These are phyloP conservation scores for Skeletonema costatum DNA, from an alignment of 108 stramenopile genomes.

Conservation along the genomic window DNA sequence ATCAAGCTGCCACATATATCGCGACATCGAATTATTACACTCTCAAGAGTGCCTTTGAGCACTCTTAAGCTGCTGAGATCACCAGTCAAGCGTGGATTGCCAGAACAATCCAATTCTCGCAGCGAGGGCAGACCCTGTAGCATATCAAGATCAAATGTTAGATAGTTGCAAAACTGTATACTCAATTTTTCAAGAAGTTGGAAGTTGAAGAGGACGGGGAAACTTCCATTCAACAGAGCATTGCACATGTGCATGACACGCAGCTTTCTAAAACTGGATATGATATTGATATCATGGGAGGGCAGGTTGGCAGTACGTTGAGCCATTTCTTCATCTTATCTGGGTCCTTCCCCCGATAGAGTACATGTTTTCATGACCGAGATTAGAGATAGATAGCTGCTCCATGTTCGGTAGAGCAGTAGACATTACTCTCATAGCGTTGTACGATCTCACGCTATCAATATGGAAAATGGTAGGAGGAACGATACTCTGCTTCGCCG, in stretches of 20 bases:
- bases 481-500: background rate
- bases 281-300: constrained; percentile 9
- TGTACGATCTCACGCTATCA: background rate
- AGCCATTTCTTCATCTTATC: background rate
- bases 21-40: no score
- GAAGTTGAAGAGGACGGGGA: background rate
- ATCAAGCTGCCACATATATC: no score
- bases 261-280: background rate
- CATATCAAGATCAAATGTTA: no score
- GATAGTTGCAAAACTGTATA: no score
- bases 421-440: background rate
- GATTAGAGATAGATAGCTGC: background rate
- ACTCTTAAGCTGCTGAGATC: no score
- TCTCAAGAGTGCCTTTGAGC: no score
- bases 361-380: no score
- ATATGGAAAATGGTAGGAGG: background rate
- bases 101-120: no score
- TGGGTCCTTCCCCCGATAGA: background rate
- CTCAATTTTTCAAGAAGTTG: no score
- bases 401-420: background rate
- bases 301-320: background rate
- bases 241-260: background rate
- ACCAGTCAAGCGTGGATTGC: no score
- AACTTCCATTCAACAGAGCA: background rate
- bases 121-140: no score